These are phyloP conservation scores for Alternaria sp. DNA, from an alignment of 2,329 filamentous ascomycete genomes.

Conservation along the genomic window DNA sequence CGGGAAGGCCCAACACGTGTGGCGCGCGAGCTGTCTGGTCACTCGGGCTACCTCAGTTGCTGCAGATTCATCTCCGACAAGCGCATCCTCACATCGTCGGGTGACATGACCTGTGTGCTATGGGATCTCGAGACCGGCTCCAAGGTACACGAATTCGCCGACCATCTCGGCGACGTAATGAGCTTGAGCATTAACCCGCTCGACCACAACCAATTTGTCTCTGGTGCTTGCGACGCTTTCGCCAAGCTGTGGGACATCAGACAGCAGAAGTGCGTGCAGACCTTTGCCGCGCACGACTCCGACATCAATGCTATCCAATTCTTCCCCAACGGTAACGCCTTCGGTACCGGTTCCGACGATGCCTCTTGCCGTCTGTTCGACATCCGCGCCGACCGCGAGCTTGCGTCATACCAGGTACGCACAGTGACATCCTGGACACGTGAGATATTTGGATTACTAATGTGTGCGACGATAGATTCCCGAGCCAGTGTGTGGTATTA, in stretches of 20 bases:
- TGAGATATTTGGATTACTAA: constrained; percentile 36
- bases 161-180: constrained; percentile 99
- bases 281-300: constrained; percentile 96
- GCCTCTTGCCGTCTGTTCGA: constrained; percentile 97
- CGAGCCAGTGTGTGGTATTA: constrained; percentile 97
- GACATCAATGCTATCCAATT: constrained; percentile 99
- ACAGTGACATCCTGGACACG: neutral
- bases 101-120: constrained; percentile 99
- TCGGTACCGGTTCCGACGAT: constrained; percentile 97
- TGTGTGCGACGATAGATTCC: constrained; percentile 74
- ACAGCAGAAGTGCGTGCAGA: constrained; percentile 97
- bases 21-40: constrained; percentile 92
- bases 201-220: constrained; percentile 99
- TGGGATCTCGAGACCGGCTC: constrained; percentile 99
- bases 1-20: constrained; percentile 97
- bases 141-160: constrained; percentile 97
- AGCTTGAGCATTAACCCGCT: constrained; percentile 99
- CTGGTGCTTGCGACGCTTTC: constrained; percentile 98
- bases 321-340: constrained; percentile 98
- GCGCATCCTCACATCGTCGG: constrained; percentile 95
- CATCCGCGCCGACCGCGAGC: constrained; percentile 89
- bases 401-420: constrained; percentile 67
- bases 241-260: constrained; percentile 99
- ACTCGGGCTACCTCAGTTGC: constrained; percentile 97
- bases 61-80: constrained; percentile 99